Evolutionary conservation across 192 early-diverging fungal genomes (phyloP).

Genomic region (Linnemannia hyalina): DNA sequence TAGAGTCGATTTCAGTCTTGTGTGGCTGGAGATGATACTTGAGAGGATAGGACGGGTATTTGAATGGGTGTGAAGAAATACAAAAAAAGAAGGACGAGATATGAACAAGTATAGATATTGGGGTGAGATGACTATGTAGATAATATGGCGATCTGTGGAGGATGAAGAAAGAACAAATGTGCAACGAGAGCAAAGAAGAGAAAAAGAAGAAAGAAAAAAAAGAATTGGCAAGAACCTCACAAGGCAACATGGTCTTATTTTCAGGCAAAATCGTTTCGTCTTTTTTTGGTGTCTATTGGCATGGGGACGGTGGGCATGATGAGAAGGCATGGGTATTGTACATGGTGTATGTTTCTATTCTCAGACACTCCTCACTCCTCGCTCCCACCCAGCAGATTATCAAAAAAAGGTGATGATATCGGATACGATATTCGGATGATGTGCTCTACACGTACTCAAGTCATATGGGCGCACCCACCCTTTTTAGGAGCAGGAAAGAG

Average conservation of each 20-base stretch:
- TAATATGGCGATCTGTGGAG: no score
- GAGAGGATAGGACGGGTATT: neutral
- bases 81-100: neutral
- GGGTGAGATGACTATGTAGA: no score
- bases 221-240: neutral
- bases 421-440: neutral
- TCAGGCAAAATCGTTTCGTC: neutral
- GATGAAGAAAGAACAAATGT: neutral
- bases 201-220: no score
- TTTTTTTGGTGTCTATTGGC: neutral
- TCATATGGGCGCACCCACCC: neutral
- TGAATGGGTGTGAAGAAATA: neutral
- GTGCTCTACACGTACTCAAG: no score
- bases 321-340: neutral
- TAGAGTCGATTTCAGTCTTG: no score
- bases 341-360: neutral
- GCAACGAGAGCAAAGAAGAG: neutral
- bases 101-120: no score
- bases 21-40: no score
- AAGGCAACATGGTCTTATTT: neutral
- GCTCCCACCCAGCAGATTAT: neutral
- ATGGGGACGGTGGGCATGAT: neutral
- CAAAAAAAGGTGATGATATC: neutral
- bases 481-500: conserved; percentile 1
- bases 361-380: neutral